Evolutionary conservation across 2,329 filamentous ascomycete genomes (phyloP), one percentile per base, ranked within the genome.

Genomic region (Ilyonectria robusta): DNA sequence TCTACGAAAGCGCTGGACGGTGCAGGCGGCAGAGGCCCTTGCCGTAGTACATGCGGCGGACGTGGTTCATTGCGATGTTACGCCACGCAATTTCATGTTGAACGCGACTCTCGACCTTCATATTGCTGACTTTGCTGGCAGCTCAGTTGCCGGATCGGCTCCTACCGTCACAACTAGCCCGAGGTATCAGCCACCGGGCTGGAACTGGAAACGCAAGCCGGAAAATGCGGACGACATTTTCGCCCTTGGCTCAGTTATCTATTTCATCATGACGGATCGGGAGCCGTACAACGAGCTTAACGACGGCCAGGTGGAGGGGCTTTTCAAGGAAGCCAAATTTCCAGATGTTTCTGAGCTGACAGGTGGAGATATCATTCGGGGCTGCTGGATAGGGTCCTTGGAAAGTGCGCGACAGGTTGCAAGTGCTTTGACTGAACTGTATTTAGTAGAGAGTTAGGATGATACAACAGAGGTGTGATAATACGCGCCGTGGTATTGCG

Each of bases 51-150:
- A 53, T n/a, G 29, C 15, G 19, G 48, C 26, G 6, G 26, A 53
- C 13, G 8, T 53, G 17, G 17, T 53, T n/a, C 17, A 53, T 26
- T 53, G 48, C 29, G 48, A 53, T n/a, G 17, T 53, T 9, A 33
- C 29, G 29, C 47, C 48, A 23, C 29, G 48, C 9, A 53, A 53
- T 26, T 53, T 53, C 17, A 53, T 53, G 26, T 15, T 53, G 3
- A 53, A 9, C n/a, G 17, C 10, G 29, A 33, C 23, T 17, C 26
- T 53, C 29, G 48, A 53, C 15, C 29, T 53, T 53, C 29, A 35
- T 11, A 17, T 53, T 15, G 48, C 48, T n/a, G 7, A 53, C 29
- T 53, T 53, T n/a, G 11, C 48, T 53, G 29, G 48, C n/a, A 53
- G 48, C 35, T 53, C 17, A n/a, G 29, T 53, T 19, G 17, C 15